phyloP scores from a whole-genome alignment of 2,329 filamentous ascomycete species.

The Epicoccum sorghinum region DNA sequence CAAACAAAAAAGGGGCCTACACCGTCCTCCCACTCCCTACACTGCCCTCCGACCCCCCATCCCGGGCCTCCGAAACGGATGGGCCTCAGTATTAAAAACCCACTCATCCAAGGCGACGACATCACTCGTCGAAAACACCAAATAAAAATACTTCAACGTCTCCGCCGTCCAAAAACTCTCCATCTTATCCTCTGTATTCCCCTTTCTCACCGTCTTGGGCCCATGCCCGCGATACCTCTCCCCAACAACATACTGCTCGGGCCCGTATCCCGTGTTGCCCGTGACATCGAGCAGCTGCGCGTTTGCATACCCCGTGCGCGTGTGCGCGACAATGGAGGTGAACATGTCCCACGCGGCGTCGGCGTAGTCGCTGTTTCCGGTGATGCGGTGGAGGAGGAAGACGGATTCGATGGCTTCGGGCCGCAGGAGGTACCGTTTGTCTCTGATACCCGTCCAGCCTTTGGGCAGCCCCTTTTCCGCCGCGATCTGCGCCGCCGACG shows the following conservation, averaged over 20 bases:
- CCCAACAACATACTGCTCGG: neutral
- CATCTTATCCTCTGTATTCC: conserved; percentile 43
- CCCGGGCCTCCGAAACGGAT: conserved; percentile 51
- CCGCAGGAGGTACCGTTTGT: conserved; percentile 54
- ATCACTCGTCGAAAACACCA: conserved; percentile 53
- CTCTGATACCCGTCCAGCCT: conserved; percentile 50
- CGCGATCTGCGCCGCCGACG: conserved; percentile 22
- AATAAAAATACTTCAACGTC: conserved; percentile 59
- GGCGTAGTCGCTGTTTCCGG: conserved; percentile 55
- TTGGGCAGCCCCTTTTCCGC: conserved; percentile 37
- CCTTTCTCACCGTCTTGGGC: conserved; percentile 6
- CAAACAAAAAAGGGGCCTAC: neutral
- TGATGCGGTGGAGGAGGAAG: conserved; percentile 66
- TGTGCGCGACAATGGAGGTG: conserved; percentile 47
- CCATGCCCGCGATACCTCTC: conserved; percentile 7
- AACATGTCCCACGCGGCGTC: conserved; percentile 59
- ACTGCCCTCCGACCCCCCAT: neutral
- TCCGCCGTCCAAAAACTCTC: conserved; percentile 58
- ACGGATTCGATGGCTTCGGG: conserved; percentile 66
- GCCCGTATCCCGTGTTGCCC: conserved; percentile 17
- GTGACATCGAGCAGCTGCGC: conserved; percentile 54
- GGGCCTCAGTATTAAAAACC: conserved; percentile 59
- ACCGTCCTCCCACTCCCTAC: too few species aligned
- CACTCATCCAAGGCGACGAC: conserved; percentile 55
- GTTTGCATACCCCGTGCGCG: conserved; percentile 50